phyloP scores from a whole-genome alignment of 1,284 basidiomycete species.

The Somion occarium region DNA sequence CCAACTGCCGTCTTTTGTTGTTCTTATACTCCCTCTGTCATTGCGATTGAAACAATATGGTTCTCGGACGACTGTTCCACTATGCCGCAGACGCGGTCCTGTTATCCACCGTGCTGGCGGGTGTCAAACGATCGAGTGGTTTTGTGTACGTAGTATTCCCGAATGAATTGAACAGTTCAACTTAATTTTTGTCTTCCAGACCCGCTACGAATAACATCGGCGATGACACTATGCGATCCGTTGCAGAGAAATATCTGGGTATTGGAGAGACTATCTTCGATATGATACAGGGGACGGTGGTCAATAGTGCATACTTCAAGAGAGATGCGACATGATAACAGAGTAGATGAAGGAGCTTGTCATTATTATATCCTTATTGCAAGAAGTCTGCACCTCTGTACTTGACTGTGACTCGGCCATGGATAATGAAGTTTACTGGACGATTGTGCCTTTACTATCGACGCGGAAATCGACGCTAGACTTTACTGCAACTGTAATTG shows the following conservation, averaged over 20 bases:
- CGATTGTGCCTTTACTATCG: too few relatives aligned
- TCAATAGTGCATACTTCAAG: slow-evolving; percentile 81
- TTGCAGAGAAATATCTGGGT: slow-evolving; percentile 80
- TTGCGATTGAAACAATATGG: too few relatives aligned
- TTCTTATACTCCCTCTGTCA: too few relatives aligned
- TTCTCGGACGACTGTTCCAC: slow-evolving; percentile 79
- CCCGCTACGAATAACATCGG: slow-evolving; percentile 65
- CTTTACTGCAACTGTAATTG: too few relatives aligned
- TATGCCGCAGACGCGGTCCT: slow-evolving; percentile 84
- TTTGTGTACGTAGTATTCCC: slow-evolving; percentile 64
- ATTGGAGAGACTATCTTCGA: slow-evolving; percentile 90
- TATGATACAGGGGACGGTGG: slow-evolving; percentile 71
- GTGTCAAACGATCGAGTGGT: slow-evolving; percentile 87
- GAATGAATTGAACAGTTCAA: neutral
- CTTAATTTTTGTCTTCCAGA: slow-evolving; percentile 41
- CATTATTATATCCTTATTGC: too few relatives aligned
- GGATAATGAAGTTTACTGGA: too few relatives aligned
- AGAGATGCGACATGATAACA: slow-evolving; percentile 29
- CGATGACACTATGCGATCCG: slow-evolving; percentile 70
- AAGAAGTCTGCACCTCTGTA: too few relatives aligned
- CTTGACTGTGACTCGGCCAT: too few relatives aligned
- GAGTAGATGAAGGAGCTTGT: too few relatives aligned
- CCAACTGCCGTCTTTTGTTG: neutral
- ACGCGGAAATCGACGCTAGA: too few relatives aligned
- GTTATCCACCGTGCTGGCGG: slow-evolving; percentile 86